Evolutionary conservation across 805 yeast species (phyloP).

Genomic region (Maudiozyma pseudohumilis): DNA sequence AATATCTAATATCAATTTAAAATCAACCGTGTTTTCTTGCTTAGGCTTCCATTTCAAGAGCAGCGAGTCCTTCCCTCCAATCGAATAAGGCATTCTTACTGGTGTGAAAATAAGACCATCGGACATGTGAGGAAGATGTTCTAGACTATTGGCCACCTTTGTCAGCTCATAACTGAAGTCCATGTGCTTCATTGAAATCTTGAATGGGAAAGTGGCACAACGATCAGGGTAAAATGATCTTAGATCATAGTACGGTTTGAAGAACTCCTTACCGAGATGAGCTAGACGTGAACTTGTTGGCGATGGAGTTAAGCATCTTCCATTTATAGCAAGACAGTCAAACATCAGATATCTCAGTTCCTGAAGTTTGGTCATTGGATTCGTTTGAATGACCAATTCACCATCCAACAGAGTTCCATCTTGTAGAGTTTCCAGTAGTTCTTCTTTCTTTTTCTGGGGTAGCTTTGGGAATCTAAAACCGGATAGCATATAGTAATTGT

Average conservation of each 20-base stretch:
- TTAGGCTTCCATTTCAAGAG: constrained; percentile 96
- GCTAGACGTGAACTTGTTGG: constrained; percentile 77
- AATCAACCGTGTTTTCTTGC: constrained; percentile 89
- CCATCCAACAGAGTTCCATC: constrained; percentile 91
- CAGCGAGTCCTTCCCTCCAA: constrained; percentile 74
- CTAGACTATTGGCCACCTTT: constrained; percentile 62
- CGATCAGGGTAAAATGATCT: constrained; percentile 63
- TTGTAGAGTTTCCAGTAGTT: constrained; percentile 44
- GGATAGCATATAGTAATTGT: constrained; percentile 74
- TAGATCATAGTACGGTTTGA: constrained; percentile 69
- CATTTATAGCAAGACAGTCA: constrained; percentile 82
- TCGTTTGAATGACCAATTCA: constrained; percentile 69
- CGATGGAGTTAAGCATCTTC: constrained; percentile 56
- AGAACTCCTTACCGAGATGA: constrained; percentile 70
- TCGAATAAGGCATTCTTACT: constrained; percentile 73
- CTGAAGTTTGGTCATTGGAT: constrained; percentile 43
- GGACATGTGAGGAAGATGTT: constrained; percentile 70
- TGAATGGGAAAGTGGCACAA: constrained; percentile 72
- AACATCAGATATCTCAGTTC: constrained; percentile 78
- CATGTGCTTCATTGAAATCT: constrained; percentile 81
- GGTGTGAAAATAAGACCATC: constrained; percentile 95
- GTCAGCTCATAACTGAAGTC: constrained; percentile 68
- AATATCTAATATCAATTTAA: constrained; percentile 46
- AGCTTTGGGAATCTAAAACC: constrained; percentile 72
- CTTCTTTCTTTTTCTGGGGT: constrained; percentile 27